These are phyloP conservation scores for Endocalyx cinctus DNA, from an alignment of 2,329 filamentous ascomycete species.

Conservation along the genomic window DNA sequence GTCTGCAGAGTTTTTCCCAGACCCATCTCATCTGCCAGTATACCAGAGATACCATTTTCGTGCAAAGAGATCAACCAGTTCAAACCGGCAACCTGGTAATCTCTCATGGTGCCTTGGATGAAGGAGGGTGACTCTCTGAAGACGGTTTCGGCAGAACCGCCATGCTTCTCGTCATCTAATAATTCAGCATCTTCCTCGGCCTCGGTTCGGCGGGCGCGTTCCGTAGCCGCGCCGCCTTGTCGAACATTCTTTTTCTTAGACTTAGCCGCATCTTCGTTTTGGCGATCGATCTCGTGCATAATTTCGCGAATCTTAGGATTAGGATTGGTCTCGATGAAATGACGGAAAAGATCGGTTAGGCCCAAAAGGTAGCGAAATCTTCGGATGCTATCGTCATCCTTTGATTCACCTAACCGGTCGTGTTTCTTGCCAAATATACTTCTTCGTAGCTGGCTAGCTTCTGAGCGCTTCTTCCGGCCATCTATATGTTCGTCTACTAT, in stretches of 20 bases:
- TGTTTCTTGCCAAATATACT: slow-evolving; percentile 95
- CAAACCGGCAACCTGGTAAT: slow-evolving; percentile 91
- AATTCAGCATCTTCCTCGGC: slow-evolving; percentile 95
- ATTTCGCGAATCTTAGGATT: slow-evolving; percentile 93
- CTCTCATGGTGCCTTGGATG: slow-evolving; percentile 83
- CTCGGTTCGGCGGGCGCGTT: slow-evolving; percentile 82
- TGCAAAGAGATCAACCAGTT: slow-evolving; percentile 98
- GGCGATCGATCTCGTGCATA: slow-evolving; percentile 89
- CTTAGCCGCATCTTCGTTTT: slow-evolving; percentile 71
- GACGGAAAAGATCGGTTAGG: slow-evolving; percentile 92
- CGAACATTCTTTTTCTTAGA: slow-evolving; percentile 70
- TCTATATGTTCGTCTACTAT: slow-evolving; percentile 74
- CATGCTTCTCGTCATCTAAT: slow-evolving; percentile 81
- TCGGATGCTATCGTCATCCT: slow-evolving; percentile 94
- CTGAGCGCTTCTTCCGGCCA: slow-evolving; percentile 78
- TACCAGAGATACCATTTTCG: slow-evolving; percentile 97
- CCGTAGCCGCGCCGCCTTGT: slow-evolving; percentile 77
- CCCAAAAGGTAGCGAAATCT: slow-evolving; percentile 93
- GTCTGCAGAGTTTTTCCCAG: slow-evolving; percentile 96
- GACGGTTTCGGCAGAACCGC: slow-evolving; percentile 78
- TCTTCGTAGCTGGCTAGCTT: slow-evolving; percentile 84
- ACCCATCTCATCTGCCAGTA: slow-evolving; percentile 97
- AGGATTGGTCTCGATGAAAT: slow-evolving; percentile 97
- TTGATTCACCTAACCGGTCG: slow-evolving; percentile 84
- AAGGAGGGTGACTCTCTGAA: slow-evolving; percentile 94